Evolutionary conservation across 371 early-diverging fungal species (phyloP).

Genomic region (Mortierella sp.): DNA sequence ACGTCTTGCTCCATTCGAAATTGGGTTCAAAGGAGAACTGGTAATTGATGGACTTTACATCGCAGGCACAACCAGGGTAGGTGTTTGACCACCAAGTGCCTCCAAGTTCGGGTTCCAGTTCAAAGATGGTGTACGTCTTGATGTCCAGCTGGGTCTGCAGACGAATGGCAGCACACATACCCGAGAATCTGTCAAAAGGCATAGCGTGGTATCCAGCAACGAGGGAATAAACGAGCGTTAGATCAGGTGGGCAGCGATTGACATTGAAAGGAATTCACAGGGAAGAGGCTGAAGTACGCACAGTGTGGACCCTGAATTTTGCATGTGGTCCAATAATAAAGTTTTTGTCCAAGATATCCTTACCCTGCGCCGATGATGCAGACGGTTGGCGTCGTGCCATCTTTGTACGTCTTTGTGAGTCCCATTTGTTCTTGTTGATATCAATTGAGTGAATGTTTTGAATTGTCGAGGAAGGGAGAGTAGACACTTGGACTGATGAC

Average conservation of each 20-base stretch:
- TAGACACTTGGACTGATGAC: not conserved
- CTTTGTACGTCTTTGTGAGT: constrained; percentile 54
- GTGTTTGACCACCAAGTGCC: constrained; percentile 75
- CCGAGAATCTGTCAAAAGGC: constrained; percentile 64
- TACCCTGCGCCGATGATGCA: constrained; percentile 58
- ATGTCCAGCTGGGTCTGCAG: constrained; percentile 64
- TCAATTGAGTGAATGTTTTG: not conserved
- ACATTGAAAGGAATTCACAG: not conserved
- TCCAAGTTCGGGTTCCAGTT: constrained; percentile 65
- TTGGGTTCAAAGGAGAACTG: constrained; percentile 47
- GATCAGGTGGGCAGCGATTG: not conserved
- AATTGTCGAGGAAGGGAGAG: not conserved
- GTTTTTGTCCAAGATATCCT: no score
- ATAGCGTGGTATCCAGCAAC: not conserved
- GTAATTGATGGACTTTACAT: constrained; percentile 68
- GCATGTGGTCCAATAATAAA: no score
- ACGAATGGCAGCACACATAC: constrained; percentile 71
- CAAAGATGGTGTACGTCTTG: constrained; percentile 63
- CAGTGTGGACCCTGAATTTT: not conserved
- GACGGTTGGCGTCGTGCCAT: constrained; percentile 47
- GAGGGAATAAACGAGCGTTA: not conserved
- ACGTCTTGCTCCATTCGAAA: constrained; percentile 61
- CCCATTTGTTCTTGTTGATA: constrained; percentile 25
- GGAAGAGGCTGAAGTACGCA: not conserved
- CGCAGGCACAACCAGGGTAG: constrained; percentile 74